Percentiles rank a stretch among this genome's conserved stretches.
These are phyloP conservation scores for Pseudotsuga menziesii DNA, from an alignment of 75 land plant genomes.

Conservation along the genomic window DNA sequence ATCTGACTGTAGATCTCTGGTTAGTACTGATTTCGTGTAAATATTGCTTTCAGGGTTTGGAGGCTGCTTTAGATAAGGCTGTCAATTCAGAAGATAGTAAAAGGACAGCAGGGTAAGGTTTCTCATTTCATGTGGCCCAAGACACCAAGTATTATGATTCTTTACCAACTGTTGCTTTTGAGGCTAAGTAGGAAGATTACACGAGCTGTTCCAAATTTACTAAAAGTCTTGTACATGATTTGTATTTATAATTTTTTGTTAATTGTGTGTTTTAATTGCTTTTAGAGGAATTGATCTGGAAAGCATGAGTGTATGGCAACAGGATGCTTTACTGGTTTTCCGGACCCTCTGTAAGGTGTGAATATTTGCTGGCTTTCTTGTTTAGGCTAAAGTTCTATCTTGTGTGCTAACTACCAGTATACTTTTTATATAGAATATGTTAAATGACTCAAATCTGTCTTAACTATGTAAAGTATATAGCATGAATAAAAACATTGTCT, in stretches of 20 bases:
- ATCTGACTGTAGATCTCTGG: not conserved
- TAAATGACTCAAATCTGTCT: not conserved
- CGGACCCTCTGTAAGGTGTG: constrained; percentile 96
- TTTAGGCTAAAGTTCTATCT: constrained; percentile 4
- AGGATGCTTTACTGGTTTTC: constrained; percentile 84
- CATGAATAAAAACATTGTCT: not conserved
- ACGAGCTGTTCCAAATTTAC: not conserved
- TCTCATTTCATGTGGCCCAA: not conserved
- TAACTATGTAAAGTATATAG: constrained; percentile 4
- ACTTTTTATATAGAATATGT: not conserved
- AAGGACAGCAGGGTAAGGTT: constrained; percentile 55
- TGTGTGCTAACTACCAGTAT: constrained; percentile 4
- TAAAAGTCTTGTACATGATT: constrained; percentile 5
- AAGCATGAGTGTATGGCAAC: constrained; percentile 65
- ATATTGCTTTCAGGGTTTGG: constrained; percentile 66
- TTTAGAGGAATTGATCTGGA: constrained; percentile 80
- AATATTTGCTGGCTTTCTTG: not conserved
- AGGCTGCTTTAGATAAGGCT: constrained; percentile 91
- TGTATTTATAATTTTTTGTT: not conserved
- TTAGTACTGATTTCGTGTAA: not conserved
- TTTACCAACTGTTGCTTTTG: not conserved
- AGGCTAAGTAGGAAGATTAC: not conserved
- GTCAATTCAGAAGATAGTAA: constrained; percentile 73
- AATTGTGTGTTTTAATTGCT: constrained; percentile 2
- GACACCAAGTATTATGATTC: too few species aligned